Evolutionary conservation across 2,329 filamentous ascomycete genomes (phyloP), one percentile per base, ranked within the genome.

Genomic region (Pezicula rhizophila): DNA sequence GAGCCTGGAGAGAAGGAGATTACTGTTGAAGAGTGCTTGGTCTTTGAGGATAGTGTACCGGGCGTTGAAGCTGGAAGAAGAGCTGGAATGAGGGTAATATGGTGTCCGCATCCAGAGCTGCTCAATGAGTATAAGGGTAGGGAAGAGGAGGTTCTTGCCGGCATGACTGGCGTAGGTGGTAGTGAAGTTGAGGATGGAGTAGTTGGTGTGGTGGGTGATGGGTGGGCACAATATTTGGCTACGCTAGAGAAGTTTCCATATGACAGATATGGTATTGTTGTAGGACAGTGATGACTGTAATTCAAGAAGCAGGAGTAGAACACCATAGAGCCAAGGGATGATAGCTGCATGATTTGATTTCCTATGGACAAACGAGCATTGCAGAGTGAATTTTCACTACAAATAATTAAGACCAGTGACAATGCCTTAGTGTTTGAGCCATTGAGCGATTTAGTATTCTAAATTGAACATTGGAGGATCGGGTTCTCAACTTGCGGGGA

Each of bases 1-100:
- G 71, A 74, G 0, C 69, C 75, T 3, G 81, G 80, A 35, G 82
- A 85, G 45, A 71, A 76, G 55, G 71, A 78, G 51, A 84, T 99
- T 54, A 74, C 65, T 47, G 89, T 90, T 0, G 86, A 87, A 57
- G 92, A 97, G 68, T 97, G 93, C 64, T 75, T 99, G 14, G 93
- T 97, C 0, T 97, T 99, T 61, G 93, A 99, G 70, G 93, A 99
- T 67, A 89, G 85, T 41, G 91, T 97, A 1, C 89, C 90, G 0
- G 93, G 93, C 4, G 89, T 96, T 2, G 93, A 99, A 70, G 82
- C 89, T 2, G 93, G 90, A 4, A 76, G 93, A 46, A 80, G 93
- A 56, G 93, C 93, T 0, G 92, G 92, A 0, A 97, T 97, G 92
- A 82, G 92, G 57, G 90, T 95, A 11, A 76, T 96, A 1, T 99